Conservation (phyloP, 768 basidiomycete species). For the Amanita exitialis region DNA sequence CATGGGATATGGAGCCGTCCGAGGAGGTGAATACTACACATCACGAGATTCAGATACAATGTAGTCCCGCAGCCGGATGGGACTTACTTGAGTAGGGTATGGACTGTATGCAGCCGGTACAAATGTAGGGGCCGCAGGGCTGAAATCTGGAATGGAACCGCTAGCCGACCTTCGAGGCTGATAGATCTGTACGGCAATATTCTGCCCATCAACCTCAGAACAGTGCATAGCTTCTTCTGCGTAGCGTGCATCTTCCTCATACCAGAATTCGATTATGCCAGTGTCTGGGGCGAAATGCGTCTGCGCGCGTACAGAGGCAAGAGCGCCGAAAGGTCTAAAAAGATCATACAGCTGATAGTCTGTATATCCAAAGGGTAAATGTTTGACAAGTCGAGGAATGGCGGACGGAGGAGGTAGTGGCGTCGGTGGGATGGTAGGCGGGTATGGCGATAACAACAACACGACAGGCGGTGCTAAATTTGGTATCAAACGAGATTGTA, state of each 20-base stretch:
- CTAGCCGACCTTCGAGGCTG: conserved; percentile 50
- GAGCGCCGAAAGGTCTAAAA: conserved; percentile 75
- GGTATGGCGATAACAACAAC: conserved; percentile 74
- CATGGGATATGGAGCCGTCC: conserved; percentile 38
- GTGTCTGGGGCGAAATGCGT: conserved; percentile 71
- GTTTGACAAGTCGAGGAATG: conserved; percentile 73
- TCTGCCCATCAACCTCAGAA: conserved; percentile 73
- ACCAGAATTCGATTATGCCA: conserved; percentile 79
- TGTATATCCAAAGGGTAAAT: conserved; percentile 59
- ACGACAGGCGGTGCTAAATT: conserved; percentile 45
- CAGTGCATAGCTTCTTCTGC: conserved; percentile 82
- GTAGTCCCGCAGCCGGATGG: neutral
- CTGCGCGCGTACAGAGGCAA: conserved; percentile 67
- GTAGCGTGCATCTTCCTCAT: conserved; percentile 71
- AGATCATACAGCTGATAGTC: conserved; percentile 77
- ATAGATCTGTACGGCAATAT: conserved; percentile 76
- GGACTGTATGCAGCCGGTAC: conserved; percentile 56
- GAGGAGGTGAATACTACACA: conserved; percentile 59
- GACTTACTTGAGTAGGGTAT: conserved; percentile 49
- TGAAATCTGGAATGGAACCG: conserved; percentile 52
- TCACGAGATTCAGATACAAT: conserved; percentile 1
- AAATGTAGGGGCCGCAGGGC: conserved; percentile 63
- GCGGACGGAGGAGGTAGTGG: conserved; percentile 70
- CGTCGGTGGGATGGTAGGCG: conserved; percentile 67
- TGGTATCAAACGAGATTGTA: conserved; percentile 68